These are phyloP conservation scores for Lecanicillium sp. DNA, from an alignment of 2,329 filamentous ascomycete species.

Conservation along the genomic window DNA sequence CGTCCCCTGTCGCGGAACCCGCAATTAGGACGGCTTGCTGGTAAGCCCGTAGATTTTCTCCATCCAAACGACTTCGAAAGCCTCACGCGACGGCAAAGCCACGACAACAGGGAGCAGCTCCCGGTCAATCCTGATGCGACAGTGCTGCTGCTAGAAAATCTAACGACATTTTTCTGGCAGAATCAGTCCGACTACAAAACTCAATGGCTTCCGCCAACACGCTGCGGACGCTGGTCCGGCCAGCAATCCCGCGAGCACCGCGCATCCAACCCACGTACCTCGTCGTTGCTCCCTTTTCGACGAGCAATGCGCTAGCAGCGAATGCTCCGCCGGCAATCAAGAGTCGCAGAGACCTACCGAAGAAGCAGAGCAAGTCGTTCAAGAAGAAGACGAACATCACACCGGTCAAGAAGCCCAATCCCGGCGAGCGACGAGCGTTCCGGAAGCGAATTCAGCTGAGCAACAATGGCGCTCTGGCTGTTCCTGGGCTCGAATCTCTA, in stretches of 20 bases:
- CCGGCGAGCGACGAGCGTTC: slow-evolving; percentile 78
- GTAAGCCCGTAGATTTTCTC: slow-evolving; percentile 5
- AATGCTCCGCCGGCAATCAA: slow-evolving; percentile 19
- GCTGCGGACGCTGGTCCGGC: slow-evolving; percentile 33
- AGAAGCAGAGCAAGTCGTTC: slow-evolving; percentile 39
- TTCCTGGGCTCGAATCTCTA: slow-evolving; percentile 59
- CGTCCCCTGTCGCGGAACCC: background rate
- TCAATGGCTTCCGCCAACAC: slow-evolving; percentile 27
- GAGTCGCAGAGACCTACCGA: slow-evolving; percentile 26
- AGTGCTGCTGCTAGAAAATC: background rate
- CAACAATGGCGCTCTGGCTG: slow-evolving; percentile 85
- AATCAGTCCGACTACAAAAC: too few species aligned
- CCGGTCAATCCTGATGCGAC: slow-evolving; percentile 1
- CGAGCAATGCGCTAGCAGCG: slow-evolving; percentile 20
- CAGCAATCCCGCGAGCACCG: slow-evolving; percentile 22
- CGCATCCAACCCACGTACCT: slow-evolving; percentile 22
- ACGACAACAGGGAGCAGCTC: background rate
- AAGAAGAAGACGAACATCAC: slow-evolving; percentile 40
- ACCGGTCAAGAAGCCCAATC: slow-evolving; percentile 48
- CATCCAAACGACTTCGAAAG: background rate
- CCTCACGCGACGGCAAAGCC: slow-evolving; percentile 1
- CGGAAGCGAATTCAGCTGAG: slow-evolving; percentile 85
- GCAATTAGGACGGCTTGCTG: too few species aligned
- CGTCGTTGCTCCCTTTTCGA: slow-evolving; percentile 34
- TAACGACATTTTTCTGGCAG: background rate